Evolutionary conservation across 2,329 filamentous ascomycete species (phyloP).

Genomic region (Stachybotrys echinatus): DNA sequence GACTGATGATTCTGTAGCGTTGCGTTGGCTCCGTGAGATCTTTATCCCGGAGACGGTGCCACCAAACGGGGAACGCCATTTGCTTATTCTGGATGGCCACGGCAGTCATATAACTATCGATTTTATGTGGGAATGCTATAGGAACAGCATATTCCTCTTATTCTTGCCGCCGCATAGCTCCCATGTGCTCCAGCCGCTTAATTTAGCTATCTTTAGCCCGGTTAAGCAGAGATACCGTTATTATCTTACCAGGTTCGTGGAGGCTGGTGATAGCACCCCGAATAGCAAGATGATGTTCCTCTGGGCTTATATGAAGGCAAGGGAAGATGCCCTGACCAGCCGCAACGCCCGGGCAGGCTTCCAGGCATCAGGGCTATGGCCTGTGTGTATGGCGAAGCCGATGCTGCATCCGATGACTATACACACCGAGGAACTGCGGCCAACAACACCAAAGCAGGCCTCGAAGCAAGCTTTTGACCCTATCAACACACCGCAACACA

Average conservation of each 20-base stretch:
- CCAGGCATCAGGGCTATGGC: neutral
- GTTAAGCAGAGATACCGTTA: conserved; percentile 1
- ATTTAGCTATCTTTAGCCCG: conserved; percentile 3
- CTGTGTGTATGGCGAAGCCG: neutral
- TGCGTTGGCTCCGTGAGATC: conserved; percentile 11
- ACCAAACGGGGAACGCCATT: neutral
- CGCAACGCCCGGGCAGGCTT: neutral
- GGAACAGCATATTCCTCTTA: neutral
- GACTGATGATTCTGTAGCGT: conserved; percentile 10
- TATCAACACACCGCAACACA: neutral
- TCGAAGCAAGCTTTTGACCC: neutral
- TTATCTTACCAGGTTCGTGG: neutral
- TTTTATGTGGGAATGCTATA: conserved; percentile 5
- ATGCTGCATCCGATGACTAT: neutral
- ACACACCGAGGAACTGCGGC: too few species aligned
- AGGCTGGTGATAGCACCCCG: neutral
- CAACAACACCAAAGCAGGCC: too few species aligned
- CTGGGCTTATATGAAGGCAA: neutral
- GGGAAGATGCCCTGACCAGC: neutral
- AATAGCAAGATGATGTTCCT: neutral
- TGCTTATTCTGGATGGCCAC: conserved; percentile 6
- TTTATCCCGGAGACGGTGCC: conserved; percentile 7
- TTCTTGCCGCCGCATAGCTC: conserved; percentile 4
- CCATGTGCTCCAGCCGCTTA: conserved; percentile 3
- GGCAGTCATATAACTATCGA: conserved; percentile 4